A percentile compares a stretch with the other conserved stretches of the same genome.
phyloP scores from a whole-genome alignment of 1,284 basidiomycete genomes.

The Cutaneotrichosporon cutaneum region DNA sequence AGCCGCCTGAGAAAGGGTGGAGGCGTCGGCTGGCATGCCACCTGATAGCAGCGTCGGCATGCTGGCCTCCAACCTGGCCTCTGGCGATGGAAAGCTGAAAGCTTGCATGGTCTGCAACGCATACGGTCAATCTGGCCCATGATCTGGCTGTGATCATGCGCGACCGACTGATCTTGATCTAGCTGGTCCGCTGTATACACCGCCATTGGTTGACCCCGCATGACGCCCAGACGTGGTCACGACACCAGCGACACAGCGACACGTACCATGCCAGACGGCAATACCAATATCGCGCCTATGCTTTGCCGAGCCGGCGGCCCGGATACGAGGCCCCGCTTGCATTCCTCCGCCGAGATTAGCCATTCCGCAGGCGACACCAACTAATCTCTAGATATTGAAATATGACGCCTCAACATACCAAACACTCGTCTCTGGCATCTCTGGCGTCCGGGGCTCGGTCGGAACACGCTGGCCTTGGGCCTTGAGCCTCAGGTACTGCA shows the following conservation, averaged over 20 bases:
- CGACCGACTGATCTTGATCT: neutral
- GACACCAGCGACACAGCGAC: too few species aligned
- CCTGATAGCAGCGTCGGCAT: neutral
- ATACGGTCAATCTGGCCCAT: neutral
- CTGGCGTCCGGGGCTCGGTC: too few species aligned
- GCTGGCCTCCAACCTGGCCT: neutral
- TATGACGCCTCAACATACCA: slow-evolving; percentile 2
- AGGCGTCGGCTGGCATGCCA: neutral
- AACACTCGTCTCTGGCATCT: neutral
- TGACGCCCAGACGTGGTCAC: neutral
- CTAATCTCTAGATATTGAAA: neutral
- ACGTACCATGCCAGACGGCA: neutral
- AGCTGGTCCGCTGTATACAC: neutral
- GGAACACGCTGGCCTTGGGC: neutral
- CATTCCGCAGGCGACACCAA: slow-evolving; percentile 5
- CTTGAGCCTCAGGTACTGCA: neutral
- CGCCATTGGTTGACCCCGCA: neutral
- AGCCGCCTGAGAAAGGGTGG: neutral
- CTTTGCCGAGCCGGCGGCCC: neutral
- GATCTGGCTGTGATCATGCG: neutral
- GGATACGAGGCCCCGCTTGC: neutral
- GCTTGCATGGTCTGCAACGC: neutral
- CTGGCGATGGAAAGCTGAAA: neutral
- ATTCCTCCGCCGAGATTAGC: slow-evolving; percentile 3
- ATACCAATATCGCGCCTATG: neutral